Evolutionary conservation across 2,329 filamentous ascomycete genomes (phyloP), one percentile per base, ranked within the genome.

Genomic region (Cucurbitaria berberidis): DNA sequence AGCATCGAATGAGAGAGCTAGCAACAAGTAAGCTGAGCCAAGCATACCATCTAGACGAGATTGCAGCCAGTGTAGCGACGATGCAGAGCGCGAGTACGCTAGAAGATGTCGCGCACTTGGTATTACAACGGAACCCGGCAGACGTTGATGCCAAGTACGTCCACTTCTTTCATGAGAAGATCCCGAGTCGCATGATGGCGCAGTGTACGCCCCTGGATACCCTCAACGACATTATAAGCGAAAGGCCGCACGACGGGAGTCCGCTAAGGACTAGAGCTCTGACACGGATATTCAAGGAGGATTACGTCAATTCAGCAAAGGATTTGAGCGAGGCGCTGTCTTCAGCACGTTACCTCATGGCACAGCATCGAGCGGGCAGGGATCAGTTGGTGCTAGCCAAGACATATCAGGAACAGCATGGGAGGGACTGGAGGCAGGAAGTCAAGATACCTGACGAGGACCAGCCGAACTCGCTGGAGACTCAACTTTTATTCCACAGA

Each of bases 91-190:
- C 89, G 1, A 89, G 88, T 16, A 86, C 88, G 0, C 78, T 96
- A 11, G 89, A 95, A 64, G 88, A 91, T 53, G 88, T 95, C 2
- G 90, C 88, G 2, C 81, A 83, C 5, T 79, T 89, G 56, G 90
- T 96, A 27, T 76, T 95, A 56, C 86, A 89, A 70, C 82, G 89
- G 55, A 87, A 84, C 55, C 80, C 85, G n/a, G 72, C 81, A 45
- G 86, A 92, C 67, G 75, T 81, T 38, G 89, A 95, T 67, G 91
- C 90, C 24, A 89, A 88, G 73, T 95, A 95, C 70, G 91, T 95
- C n/a, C 89, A 95, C 70, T 95, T 93, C 77, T 96, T 96, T 74
- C 90, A 93, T 75, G 90, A 96, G 76, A 95, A 93, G 82, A 93
- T 95, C 22, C 89, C 90, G 1, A 89, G 86, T 35, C 80, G 88